A percentile compares a stretch with the other conserved stretches of the same genome.
These are phyloP conservation scores for Rhodotorula sp. DNA, from an alignment of 1,284 basidiomycete genomes.

Conservation along the genomic window DNA sequence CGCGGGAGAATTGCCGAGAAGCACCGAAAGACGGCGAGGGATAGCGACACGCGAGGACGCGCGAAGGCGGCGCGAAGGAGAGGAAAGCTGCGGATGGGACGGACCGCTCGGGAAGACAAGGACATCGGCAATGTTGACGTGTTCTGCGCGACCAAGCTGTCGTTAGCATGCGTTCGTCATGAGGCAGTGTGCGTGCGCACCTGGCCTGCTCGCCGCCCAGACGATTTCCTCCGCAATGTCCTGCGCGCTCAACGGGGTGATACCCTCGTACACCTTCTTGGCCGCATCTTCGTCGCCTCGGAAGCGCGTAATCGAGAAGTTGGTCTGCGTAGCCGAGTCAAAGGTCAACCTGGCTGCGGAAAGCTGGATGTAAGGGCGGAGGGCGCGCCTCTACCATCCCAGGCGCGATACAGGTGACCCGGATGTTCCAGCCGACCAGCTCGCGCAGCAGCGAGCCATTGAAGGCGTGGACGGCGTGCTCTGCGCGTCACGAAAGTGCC, in stretches of 20 bases:
- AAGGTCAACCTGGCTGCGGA: not conserved
- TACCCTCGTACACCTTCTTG: slow-evolving; percentile 82
- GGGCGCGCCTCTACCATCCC: slow-evolving; percentile 6
- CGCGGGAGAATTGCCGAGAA: not conserved
- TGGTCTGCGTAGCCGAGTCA: slow-evolving; percentile 47
- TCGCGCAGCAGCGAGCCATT: slow-evolving; percentile 78
- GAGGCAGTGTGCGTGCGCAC: slow-evolving; percentile 42
- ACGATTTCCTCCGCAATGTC: slow-evolving; percentile 77
- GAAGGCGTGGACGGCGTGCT: slow-evolving; percentile 83
- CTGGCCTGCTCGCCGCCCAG: slow-evolving; percentile 83
- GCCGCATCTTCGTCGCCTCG: slow-evolving; percentile 77
- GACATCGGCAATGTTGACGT: slow-evolving; percentile 80
- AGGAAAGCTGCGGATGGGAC: not conserved
- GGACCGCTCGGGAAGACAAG: slow-evolving; percentile 57
- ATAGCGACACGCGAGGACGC: not conserved
- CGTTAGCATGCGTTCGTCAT: not conserved
- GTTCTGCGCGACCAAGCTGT: slow-evolving; percentile 45
- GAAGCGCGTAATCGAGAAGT: slow-evolving; percentile 86
- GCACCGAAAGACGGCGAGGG: not conserved
- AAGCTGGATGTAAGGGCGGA: not conserved
- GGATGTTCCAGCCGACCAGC: slow-evolving; percentile 76
- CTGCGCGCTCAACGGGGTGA: slow-evolving; percentile 58
- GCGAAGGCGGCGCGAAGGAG: too few relatives aligned
- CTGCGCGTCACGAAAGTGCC: slow-evolving; percentile 16
- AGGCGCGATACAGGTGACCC: slow-evolving; percentile 88